Conservation (phyloP, 192 early-diverging fungal species). For the Chytriomyces confervae region DNA sequence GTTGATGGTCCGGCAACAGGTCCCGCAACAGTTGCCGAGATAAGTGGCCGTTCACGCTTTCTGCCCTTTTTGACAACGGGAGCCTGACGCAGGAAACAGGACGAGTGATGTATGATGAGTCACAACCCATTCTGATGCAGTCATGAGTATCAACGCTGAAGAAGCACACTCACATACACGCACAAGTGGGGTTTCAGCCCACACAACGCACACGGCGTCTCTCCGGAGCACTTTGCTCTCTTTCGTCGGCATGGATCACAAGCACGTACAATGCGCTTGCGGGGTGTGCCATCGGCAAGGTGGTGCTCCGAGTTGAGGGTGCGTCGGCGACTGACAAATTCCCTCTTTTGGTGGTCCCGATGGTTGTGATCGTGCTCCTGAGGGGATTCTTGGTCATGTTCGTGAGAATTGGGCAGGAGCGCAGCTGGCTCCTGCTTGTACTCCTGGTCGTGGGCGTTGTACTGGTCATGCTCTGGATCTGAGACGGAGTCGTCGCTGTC, state of each 20-base stretch:
- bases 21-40: no score
- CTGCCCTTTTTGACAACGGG: no score
- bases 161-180: slow-evolving; percentile 21
- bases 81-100: no score
- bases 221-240: slow-evolving; percentile 33
- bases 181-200: slow-evolving; percentile 11
- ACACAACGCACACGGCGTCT: slow-evolving; percentile 30
- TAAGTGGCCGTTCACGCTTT: no score
- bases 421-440: not conserved
- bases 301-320: no score
- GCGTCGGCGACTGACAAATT: no score
- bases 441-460: not conserved
- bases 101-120: no score
- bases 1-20: no score
- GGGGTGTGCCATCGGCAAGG: not conserved
- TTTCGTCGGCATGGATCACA: slow-evolving; percentile 37
- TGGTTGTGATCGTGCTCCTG: no score
- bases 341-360: no score
- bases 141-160: not conserved
- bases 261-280: slow-evolving; percentile 22
- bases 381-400: not conserved
- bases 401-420: not conserved
- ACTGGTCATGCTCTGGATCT: not conserved
- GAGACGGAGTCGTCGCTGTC: not conserved
- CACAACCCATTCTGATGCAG: no score